These are phyloP conservation scores for Rosa rugosa DNA, from an alignment of 306 rosid species.

Conservation along the genomic window DNA sequence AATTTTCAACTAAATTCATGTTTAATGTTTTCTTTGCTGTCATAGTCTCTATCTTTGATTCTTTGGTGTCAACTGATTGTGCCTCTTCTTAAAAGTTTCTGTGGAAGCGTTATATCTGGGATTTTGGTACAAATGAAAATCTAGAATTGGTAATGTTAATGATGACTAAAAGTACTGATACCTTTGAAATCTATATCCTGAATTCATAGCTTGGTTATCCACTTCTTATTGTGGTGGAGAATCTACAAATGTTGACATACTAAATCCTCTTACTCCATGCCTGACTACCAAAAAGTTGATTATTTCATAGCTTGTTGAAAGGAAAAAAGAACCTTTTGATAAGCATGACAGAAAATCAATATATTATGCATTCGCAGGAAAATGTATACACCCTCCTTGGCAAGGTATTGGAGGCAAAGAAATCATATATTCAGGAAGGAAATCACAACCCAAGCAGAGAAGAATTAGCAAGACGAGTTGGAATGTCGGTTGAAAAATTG, in stretches of 20 bases:
- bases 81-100: neutral
- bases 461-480: constrained; percentile 67
- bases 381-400: constrained; percentile 65
- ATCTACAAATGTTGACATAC: neutral
- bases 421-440: constrained; percentile 59
- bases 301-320: neutral
- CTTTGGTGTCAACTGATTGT: neutral
- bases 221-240: neutral
- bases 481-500: constrained; percentile 72
- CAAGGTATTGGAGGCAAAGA: constrained; percentile 72
- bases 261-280: neutral
- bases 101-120: neutral
- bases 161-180: neutral
- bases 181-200: neutral
- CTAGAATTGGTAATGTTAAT: neutral
- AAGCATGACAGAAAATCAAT: constrained; percentile 3
- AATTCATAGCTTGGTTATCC: neutral
- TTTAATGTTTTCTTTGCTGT: neutral
- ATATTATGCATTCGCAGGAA: constrained; percentile 55
- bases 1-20: neutral
- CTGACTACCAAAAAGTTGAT: neutral
- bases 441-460: constrained; percentile 68
- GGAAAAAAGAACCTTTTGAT: neutral
- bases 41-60: neutral
- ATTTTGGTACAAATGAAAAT: constrained; percentile 18